phyloP scores from a whole-genome alignment of 441 rosid genomes.

The Melastoma candidum region DNA sequence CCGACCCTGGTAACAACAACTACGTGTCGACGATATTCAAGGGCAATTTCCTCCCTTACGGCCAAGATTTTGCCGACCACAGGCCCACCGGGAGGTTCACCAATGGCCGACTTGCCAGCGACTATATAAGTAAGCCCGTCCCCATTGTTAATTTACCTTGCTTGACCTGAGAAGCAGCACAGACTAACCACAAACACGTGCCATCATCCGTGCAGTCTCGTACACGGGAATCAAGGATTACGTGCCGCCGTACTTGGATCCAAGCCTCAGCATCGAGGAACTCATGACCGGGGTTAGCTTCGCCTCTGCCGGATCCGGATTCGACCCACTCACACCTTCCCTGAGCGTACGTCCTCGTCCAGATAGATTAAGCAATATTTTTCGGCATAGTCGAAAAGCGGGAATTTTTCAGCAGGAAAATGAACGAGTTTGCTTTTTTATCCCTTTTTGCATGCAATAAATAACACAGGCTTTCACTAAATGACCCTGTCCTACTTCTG shows the following conservation, averaged over 20 bases:
- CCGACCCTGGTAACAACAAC: slow-evolving; percentile 7
- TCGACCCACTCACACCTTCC: slow-evolving; percentile 4
- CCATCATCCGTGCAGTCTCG: neutral
- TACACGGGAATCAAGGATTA: slow-evolving; percentile 7
- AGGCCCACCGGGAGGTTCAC: slow-evolving; percentile 10
- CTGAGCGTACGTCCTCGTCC: neutral
- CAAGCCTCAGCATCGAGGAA: neutral
- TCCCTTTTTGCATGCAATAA: too few relatives aligned
- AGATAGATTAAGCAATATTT: too few relatives aligned
- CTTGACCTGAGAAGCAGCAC: too few relatives aligned
- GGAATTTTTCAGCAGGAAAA: too few relatives aligned
- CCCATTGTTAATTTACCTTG: too few relatives aligned
- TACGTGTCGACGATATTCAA: slow-evolving; percentile 1
- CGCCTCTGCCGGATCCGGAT: slow-evolving; percentile 7
- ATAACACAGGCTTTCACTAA: too few relatives aligned
- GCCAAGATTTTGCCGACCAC: slow-evolving; percentile 10
- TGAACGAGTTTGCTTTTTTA: too few relatives aligned
- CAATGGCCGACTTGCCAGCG: slow-evolving; percentile 8
- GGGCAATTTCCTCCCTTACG: slow-evolving; percentile 6
- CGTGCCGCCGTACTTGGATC: slow-evolving; percentile 10
- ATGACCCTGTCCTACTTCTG: too few relatives aligned
- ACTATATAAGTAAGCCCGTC: slow-evolving; percentile 2
- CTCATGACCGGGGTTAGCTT: slow-evolving; percentile 11
- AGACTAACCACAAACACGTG: too few relatives aligned
- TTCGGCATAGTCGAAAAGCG: too few relatives aligned